phyloP scores from a whole-genome alignment of 2,329 filamentous ascomycete genomes.

The Colletotrichum falcatum region DNA sequence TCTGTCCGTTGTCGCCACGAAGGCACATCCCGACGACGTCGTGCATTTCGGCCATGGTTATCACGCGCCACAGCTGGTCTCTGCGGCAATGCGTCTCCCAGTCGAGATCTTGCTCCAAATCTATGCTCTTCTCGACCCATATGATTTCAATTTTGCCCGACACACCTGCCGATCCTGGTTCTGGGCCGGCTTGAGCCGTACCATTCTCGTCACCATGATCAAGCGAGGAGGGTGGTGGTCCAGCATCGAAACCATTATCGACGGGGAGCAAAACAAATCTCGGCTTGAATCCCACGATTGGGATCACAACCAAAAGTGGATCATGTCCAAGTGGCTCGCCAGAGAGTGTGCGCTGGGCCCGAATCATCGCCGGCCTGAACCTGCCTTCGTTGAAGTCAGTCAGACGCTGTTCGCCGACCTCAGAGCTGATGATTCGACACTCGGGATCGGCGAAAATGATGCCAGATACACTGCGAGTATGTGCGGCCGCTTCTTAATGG shows the following conservation, averaged over 20 bases:
- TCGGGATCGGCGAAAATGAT: background rate
- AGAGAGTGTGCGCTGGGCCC: slow-evolving; percentile 52
- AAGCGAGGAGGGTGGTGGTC: slow-evolving; percentile 66
- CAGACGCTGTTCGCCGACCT: slow-evolving; percentile 53
- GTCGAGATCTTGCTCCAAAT: slow-evolving; percentile 54
- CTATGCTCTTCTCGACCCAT: slow-evolving; percentile 49
- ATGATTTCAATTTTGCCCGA: slow-evolving; percentile 69
- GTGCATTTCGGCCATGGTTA: background rate
- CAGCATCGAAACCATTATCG: slow-evolving; percentile 47
- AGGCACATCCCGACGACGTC: background rate
- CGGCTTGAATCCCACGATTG: background rate
- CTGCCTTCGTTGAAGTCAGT: slow-evolving; percentile 50
- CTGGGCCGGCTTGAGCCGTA: slow-evolving; percentile 64
- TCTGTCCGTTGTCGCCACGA: background rate
- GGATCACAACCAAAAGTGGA: slow-evolving; percentile 46
- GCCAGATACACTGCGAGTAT: slow-evolving; percentile 63
- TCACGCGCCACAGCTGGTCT: background rate
- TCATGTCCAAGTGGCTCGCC: slow-evolving; percentile 56
- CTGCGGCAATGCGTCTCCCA: slow-evolving; percentile 46
- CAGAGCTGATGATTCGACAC: background rate
- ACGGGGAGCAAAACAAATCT: background rate
- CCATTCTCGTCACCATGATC: slow-evolving; percentile 65
- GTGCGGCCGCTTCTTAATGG: slow-evolving; percentile 69
- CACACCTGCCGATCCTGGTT: slow-evolving; percentile 72
- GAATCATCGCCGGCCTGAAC: slow-evolving; percentile 18